These are phyloP conservation scores for Avena insularis DNA, from an alignment of 176 grass and related monocot species.

Conservation along the genomic window DNA sequence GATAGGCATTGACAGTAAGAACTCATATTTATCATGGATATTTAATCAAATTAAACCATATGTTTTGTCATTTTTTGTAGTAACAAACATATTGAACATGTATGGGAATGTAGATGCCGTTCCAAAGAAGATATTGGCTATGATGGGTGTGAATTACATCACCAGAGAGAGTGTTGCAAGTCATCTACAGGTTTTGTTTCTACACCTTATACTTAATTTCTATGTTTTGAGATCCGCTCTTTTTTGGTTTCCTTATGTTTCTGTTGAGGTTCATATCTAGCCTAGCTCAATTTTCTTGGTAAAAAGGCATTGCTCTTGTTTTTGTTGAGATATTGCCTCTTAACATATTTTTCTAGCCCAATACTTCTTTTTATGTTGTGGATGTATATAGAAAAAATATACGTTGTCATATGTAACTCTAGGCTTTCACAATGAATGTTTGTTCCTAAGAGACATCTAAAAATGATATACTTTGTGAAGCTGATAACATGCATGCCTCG, in stretches of 20 bases:
- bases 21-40: neutral
- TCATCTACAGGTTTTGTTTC: conserved; percentile 71
- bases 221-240: neutral
- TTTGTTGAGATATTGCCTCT: too few species aligned
- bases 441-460: too few species aligned
- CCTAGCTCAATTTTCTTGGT: too few species aligned
- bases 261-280: too few species aligned
- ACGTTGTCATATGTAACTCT: too few species aligned
- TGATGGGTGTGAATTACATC: conserved; percentile 66
- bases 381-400: neutral
- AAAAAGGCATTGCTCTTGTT: too few species aligned
- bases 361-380: neutral
- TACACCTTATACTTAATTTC: neutral
- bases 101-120: conserved; percentile 61
- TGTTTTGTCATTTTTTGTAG: neutral
- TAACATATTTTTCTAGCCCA: too few species aligned
- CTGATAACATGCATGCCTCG: neutral
- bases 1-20: conserved; percentile 72
- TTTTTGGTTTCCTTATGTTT: too few species aligned
- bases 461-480: neutral
- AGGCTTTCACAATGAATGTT: too few species aligned
- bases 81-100: conserved; percentile 26
- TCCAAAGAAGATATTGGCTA: conserved; percentile 68
- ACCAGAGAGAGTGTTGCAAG: conserved; percentile 78
- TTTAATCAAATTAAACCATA: neutral